Base-by-base conservation (phyloP, 148 eudicot species). In the Silene latifolia region DNA sequence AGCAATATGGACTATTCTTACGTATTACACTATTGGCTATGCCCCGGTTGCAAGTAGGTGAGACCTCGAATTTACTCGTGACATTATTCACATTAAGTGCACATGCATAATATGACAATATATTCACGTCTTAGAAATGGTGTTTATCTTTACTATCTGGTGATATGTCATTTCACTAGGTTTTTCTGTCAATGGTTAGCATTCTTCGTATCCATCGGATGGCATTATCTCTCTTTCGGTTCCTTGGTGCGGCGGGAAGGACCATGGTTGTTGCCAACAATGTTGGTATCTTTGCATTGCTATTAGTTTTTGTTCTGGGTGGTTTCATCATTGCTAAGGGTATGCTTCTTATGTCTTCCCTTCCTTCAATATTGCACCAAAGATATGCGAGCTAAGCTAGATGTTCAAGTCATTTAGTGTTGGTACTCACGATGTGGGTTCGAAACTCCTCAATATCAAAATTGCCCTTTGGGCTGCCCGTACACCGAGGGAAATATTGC, bases 11-110 rank as follows among this genome's bases (percentile, higher is more conserved):
- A 77, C 88, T 25, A 25, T 84, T 71, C 88, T 91, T 65, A 91
- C 96, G 0, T 89, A 91, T 73, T 89, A 91, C 69, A 87, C 96
- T 7, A 79, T 91, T 51, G 93, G 96, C 19, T 91, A 75, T 78
- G 90, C 96, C 59, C 96, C 96, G 18, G 80, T 76, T 78, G 82
- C 85, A 39, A 79, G 80, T 80, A 87, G 96, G 96, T 90, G 57
- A 57, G 63, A 32, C 69, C 7, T 15, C 1, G 7, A 70, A 15
- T 42, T 56, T 12, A 27, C 47, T n/a, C 15, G 1, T 69, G 56
- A 7, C 48, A 0, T 56, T 67, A 7, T 19, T 56, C 13, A 27
- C 15, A 32, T 48, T 29, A 15, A 58, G 19, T 72, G 66, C n/a
- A 35, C 32, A 35, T 1, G 46, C 46, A 29, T 29, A 8, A 2